A percentile compares a stretch with the other conserved stretches of the same genome.
Evolutionary conservation across 2,329 filamentous ascomycete species (phyloP).

Genomic region (Elsinoe australis): DNA sequence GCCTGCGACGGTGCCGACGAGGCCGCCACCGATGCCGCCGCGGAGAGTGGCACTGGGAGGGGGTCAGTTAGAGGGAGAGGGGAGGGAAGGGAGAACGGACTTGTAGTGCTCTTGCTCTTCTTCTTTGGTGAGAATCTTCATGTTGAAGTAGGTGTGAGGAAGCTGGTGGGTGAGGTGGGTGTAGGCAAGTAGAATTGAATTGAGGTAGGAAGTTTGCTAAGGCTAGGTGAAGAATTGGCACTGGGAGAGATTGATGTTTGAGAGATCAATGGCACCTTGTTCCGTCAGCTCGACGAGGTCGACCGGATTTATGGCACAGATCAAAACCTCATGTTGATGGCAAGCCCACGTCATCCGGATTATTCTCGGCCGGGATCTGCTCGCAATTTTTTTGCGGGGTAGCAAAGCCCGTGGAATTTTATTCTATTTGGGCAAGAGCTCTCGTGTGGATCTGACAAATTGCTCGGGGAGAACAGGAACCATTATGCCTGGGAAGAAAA

Average conservation of each 20-base stretch:
- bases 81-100: constrained; percentile 34
- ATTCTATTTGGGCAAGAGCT: no score
- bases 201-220: neutral
- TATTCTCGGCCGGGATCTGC: no score
- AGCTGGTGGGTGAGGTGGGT: neutral
- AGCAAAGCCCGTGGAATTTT: no score
- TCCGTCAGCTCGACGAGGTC: no score
- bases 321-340: no score
- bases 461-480: constrained; percentile 9
- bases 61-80: constrained; percentile 19
- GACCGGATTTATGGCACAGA: no score
- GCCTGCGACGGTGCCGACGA: constrained; percentile 60
- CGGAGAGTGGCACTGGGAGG: constrained; percentile 58
- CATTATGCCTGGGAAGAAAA: constrained; percentile 7
- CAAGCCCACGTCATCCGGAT: no score
- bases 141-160: constrained; percentile 37
- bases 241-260: no score
- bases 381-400: no score
- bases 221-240: no score
- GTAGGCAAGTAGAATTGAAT: neutral
- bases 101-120: constrained; percentile 82
- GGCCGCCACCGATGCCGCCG: constrained; percentile 68
- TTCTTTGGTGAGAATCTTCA: constrained; percentile 95
- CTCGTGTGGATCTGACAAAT: constrained; percentile 1
- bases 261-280: no score